Evolutionary conservation across 1,284 basidiomycete genomes (phyloP).

Genomic region (Stygiomarasmius scandens): DNA sequence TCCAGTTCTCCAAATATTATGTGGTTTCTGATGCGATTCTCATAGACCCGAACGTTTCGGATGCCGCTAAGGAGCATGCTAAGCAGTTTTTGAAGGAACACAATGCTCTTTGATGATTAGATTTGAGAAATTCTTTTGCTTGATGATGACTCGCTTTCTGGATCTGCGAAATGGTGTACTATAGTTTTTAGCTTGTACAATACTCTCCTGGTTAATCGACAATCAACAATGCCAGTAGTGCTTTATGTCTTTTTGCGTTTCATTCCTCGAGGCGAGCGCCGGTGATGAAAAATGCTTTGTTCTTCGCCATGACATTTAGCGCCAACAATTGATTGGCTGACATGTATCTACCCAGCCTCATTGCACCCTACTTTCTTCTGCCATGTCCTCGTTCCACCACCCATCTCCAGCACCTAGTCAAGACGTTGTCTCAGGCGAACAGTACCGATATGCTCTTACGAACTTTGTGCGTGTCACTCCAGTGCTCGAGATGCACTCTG

Average conservation of each 20-base stretch:
- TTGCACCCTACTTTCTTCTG: background rate
- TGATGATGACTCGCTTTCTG: background rate
- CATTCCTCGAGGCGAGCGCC: no score
- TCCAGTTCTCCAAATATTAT: no score
- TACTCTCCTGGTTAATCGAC: no score
- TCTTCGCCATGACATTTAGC: no score
- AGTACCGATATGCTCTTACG: constrained; percentile 77
- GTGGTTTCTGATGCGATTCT: background rate
- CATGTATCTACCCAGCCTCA: background rate
- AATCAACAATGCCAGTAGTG: no score
- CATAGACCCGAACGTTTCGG: constrained; percentile 16
- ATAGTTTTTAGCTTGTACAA: background rate
- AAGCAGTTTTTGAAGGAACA: constrained; percentile 13
- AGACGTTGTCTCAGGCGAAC: constrained; percentile 69
- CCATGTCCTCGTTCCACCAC: constrained; percentile 1
- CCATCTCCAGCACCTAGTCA: constrained; percentile 14
- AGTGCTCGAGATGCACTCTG: no score
- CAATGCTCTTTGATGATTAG: background rate
- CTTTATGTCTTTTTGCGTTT: no score
- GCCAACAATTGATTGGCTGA: no score
- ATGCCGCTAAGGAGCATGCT: constrained; percentile 17
- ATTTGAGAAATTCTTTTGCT: background rate
- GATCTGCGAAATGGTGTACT: background rate
- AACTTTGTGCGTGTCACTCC: constrained; percentile 76
- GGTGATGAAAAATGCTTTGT: no score